Evolutionary conservation across 352 stramenopile genomes (phyloP).

Genomic region (Phytopythium boreale): DNA sequence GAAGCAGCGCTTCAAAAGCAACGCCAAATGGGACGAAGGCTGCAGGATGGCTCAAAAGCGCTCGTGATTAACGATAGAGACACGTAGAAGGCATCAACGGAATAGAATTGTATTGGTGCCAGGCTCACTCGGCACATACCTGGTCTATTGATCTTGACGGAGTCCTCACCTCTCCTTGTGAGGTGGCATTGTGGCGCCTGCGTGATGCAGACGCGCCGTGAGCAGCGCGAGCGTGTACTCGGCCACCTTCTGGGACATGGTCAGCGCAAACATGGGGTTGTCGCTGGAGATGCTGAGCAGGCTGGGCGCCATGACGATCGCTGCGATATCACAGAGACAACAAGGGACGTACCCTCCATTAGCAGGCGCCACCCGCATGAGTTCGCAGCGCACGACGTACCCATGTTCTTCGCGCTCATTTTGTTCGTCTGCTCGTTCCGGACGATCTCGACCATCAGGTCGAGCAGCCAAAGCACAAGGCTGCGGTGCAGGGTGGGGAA

Average conservation of each 20-base stretch:
- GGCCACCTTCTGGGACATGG: constrained; percentile 70
- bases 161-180: neutral
- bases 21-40: too few species aligned
- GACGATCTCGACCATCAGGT: constrained; percentile 64
- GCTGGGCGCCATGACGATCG: constrained; percentile 82
- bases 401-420: constrained; percentile 80
- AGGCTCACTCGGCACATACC: neutral
- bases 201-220: constrained; percentile 30
- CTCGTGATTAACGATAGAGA: too few species aligned
- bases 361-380: neutral
- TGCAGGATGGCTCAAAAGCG: too few species aligned
- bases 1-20: too few species aligned
- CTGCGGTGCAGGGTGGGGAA: constrained; percentile 37
- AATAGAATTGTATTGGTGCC: too few species aligned
- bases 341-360: neutral
- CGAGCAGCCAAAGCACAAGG: constrained; percentile 70
- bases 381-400: constrained; percentile 15
- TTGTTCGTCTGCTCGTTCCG: constrained; percentile 61
- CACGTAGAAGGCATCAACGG: too few species aligned
- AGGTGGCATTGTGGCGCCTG: neutral
- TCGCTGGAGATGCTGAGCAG: constrained; percentile 62
- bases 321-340: constrained; percentile 16
- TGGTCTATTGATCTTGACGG: neutral
- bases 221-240: constrained; percentile 57
- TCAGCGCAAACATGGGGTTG: constrained; percentile 68